Evolutionary conservation across 305 asterid genomes (phyloP).

Genomic region (Fraxinus angustifolia): DNA sequence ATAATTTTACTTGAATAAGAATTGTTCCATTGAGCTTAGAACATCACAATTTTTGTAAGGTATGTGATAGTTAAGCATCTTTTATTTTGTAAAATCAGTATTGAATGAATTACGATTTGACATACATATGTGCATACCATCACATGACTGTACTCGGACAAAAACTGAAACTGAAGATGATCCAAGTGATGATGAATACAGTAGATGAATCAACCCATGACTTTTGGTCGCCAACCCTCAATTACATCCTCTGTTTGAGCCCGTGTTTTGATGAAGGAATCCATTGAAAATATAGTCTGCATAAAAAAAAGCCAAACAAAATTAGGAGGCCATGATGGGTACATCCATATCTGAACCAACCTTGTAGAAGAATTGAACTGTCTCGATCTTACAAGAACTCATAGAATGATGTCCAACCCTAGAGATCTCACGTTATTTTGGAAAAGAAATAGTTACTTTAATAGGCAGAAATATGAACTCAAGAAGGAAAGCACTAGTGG

Average conservation of each 20-base stretch:
- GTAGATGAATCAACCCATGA: constrained; percentile 48
- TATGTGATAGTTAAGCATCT: background rate
- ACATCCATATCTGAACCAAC: background rate
- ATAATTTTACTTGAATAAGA: background rate
- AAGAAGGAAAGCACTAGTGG: background rate
- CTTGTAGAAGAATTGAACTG: background rate
- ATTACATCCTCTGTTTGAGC: constrained; percentile 68
- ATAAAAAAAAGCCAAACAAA: constrained; percentile 14
- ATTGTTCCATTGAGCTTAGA: background rate
- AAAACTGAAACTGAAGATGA: background rate
- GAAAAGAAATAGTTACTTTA: background rate
- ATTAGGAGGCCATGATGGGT: constrained; percentile 6
- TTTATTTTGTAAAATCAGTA: background rate
- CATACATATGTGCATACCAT: background rate
- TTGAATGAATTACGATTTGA: background rate
- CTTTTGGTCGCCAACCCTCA: constrained; percentile 91
- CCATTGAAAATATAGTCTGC: constrained; percentile 72
- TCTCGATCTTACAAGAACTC: background rate
- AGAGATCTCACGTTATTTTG: background rate
- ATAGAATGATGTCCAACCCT: background rate
- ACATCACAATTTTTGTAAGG: background rate
- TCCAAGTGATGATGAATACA: background rate
- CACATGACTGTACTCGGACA: background rate
- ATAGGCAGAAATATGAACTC: background rate
- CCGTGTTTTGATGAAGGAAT: constrained; percentile 72